Conservation (phyloP, 306 rosid genomes). For the Carpinus fangiana region DNA sequence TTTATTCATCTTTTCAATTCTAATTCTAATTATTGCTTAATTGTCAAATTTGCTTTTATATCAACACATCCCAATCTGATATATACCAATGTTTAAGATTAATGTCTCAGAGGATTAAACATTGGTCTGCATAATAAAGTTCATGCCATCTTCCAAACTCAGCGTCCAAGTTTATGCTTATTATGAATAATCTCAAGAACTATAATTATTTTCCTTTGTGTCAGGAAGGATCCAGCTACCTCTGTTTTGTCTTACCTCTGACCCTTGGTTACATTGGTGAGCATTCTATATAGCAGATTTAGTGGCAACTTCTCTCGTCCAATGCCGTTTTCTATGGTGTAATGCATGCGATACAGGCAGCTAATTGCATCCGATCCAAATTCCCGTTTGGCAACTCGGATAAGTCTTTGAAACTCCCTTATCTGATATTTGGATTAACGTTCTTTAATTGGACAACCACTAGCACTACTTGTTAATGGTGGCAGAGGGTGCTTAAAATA, state of each 20-base stretch:
- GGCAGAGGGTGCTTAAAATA: neutral
- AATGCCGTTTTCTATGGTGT: neutral
- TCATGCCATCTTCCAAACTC: slow-evolving; percentile 9
- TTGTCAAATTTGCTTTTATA: neutral
- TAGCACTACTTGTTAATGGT: neutral
- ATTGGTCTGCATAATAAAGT: slow-evolving; percentile 5
- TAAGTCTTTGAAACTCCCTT: neutral
- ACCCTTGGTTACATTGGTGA: slow-evolving; percentile 98
- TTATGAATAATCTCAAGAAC: slow-evolving; percentile 34
- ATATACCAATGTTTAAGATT: too few species aligned
- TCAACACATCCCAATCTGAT: neutral
- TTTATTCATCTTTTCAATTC: neutral
- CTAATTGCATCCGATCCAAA: too few species aligned
- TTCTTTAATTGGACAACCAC: neutral
- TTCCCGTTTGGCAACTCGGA: neutral
- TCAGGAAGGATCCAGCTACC: slow-evolving; percentile 62
- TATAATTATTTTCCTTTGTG: slow-evolving; percentile 38
- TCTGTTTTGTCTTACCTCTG: slow-evolving; percentile 77
- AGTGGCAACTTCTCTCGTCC: neutral
- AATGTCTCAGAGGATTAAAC: neutral
- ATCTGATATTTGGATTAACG: neutral
- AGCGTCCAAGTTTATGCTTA: slow-evolving; percentile 28
- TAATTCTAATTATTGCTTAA: neutral
- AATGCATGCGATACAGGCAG: too few species aligned
- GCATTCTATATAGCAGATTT: slow-evolving; percentile 12